Base-by-base conservation (phyloP, 164 flowering plant species). In the Tetrastigma voinierianum region DNA sequence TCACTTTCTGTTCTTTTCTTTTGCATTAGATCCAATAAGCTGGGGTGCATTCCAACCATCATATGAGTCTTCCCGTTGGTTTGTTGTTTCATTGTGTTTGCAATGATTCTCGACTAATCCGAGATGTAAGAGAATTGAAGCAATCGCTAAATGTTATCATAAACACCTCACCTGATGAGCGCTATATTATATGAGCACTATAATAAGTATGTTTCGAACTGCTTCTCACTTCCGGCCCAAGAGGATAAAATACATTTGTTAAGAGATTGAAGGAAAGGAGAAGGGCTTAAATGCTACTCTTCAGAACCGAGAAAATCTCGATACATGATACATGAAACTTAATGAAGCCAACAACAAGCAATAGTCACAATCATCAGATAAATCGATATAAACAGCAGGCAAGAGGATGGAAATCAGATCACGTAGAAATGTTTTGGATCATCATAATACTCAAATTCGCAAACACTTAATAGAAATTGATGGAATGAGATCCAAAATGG, bases 21-120 rank as follows among this genome's bases (percentile, higher is more conserved):
- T 62, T 9, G 14, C 54, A 64, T 69, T 59, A 65, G 62, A 53
- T 20, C 60, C 70, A n/a, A 53, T 43, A 10, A n/a, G 77, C n/a
- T 59, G 79, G 74, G 62, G 72, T n/a, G n/a, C n/a, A 68, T 67
- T 90, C 89, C 64, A 67, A 15, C 74, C 75, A 64, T 78, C 84
- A 68, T 48, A 64, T 14, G 74, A 61, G 8, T 76, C 66, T 51
- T 51, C 53, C n/a, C 6, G 23, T 6, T 63, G 64, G 47, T 32
- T 11, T 23, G 8, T 25, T 56, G 2, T 71, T 51, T 44, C 65
- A 24, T 71, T 40, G 69, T 90, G 24, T 84, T 67, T 93, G 98
- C 70, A 93, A 68, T 23, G 96, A 82, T 78, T 93, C 98, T 97
- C 90, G 72, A 75, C 66, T 32, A 58, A 45, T 7, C n/a, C 46